Base-by-base conservation (phyloP, 2,329 filamentous ascomycete species). In the Nemania bipapillata region DNA sequence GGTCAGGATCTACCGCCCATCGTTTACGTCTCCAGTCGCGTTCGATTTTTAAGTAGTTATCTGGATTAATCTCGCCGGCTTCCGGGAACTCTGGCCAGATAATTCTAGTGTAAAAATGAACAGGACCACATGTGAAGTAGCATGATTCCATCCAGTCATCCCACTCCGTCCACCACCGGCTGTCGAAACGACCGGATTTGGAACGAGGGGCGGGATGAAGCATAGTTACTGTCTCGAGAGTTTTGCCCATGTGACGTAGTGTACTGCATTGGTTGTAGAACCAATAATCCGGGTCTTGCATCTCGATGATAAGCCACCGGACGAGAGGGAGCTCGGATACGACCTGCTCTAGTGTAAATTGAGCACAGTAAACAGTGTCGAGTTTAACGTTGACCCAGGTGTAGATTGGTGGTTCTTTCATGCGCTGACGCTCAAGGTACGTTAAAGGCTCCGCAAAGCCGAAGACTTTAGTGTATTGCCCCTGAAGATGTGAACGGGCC, bases 11-110 rank as follows among this genome's bases (percentile, higher is more conserved):
- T 7, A 4, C 11, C 22, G 20, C n/a, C 47, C 24, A 26, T n/a
- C 3, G 8, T 26, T 26, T 5, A 6, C 47, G 47, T 26, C 47
- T 22, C 6, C 6, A 22, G 47, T 50, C 47, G 3, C 47, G 47
- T 50, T 50, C 47, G 8, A 50, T 24, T 50, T 50, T 50, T 15
- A 50, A 26, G 47, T 50, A 50, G 24, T 50, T 50, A 24, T 50
- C 47, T 6, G 47, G 47, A n/a, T 50, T 50, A 24, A 50, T 26
- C 47, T 50, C 47, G 24, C 47, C 47, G 8, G 47, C 47, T 50
- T 26, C 47, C 8, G 47, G 47, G 24, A 50, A 50, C 26, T 50
- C 47, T 26, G 47, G 47, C 47, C 47, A 50, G 4, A 50, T 50
- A 24, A 50, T 50, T 5, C 47, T 50, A 11, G 47, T 50, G 24